Percentiles rank a stretch among this genome's conserved stretches.
Evolutionary conservation across 177 flowering plant species (phyloP).

Genomic region (Vitis hybrid): DNA sequence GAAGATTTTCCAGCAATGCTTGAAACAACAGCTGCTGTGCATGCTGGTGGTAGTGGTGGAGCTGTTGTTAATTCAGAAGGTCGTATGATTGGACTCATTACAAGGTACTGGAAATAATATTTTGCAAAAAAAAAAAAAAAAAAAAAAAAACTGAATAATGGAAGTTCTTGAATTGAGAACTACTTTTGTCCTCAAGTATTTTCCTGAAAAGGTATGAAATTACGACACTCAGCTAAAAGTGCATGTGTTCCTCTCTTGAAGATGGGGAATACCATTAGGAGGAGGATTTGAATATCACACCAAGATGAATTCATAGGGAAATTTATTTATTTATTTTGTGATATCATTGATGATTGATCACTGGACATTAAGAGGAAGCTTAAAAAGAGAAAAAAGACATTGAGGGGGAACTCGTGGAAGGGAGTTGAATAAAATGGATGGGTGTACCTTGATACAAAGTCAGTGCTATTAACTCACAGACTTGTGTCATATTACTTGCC

Average conservation of each 20-base stretch:
- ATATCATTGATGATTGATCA: neutral
- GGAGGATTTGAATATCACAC: too few relatives aligned
- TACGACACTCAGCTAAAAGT: too few relatives aligned
- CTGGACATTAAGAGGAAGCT: neutral
- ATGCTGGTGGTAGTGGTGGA: slow-evolving; percentile 98
- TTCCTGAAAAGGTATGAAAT: neutral
- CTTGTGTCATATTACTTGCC: too few relatives aligned
- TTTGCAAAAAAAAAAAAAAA: too few relatives aligned
- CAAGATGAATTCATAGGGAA: too few relatives aligned
- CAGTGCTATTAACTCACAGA: too few relatives aligned
- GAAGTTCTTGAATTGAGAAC: neutral
- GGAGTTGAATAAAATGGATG: too few relatives aligned
- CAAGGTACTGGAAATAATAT: slow-evolving; percentile 55
- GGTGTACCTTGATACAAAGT: too few relatives aligned
- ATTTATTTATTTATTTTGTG: too few relatives aligned
- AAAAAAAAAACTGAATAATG: neutral
- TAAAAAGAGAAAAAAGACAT: neutral
- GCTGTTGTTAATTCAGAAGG: slow-evolving; percentile 83
- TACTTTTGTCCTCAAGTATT: neutral
- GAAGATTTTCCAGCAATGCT: slow-evolving; percentile 70
- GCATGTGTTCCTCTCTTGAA: too few relatives aligned
- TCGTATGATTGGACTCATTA: slow-evolving; percentile 86
- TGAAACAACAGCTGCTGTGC: slow-evolving; percentile 96
- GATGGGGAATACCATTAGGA: too few relatives aligned
- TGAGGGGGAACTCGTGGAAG: too few relatives aligned